Evolutionary conservation across 1,284 basidiomycete genomes (phyloP), one percentile per base, ranked within the genome.

Genomic region (Cutaneotrichosporon sp.): DNA sequence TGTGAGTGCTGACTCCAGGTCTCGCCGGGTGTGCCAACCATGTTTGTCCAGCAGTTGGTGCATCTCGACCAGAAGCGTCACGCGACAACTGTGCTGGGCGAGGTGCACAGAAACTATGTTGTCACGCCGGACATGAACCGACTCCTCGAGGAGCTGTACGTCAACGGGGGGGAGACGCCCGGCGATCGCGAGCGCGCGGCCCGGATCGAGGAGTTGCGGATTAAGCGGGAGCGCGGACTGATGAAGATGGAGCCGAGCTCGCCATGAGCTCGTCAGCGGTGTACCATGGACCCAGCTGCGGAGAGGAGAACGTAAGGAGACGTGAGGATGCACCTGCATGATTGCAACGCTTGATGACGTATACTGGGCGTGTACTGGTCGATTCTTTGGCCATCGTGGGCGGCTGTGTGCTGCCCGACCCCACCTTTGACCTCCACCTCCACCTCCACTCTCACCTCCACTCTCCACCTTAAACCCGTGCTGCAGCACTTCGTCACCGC

Each of bases 11-110:
- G 25, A 49, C 52, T 5, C 14, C 66, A 94, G 88, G 85, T 96
- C 22, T 83, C 81, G 5, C 83, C 87, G 11, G 89, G 87, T 16
- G 90, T 88, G 8, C 87, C 88, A 57, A 83, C 88, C 2, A 88
- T 88, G 0, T 97, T 96, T 73, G 79, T 94, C 9, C 90, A 96
- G 68, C 89, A 94, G 59, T 84, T 89, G 7, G 85, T 90, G 42
- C 80, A 85, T 60, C 67, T 94, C 41, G 86, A 96, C 70, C 75
- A 78, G 25, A 84, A 84, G 59, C 77, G 77, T 9, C 64, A 70
- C 49, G 47, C 62, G 8, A 76, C 92, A 12, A 80, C 80, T 33
- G 82, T 91, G 6, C 76, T 96, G 0, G 92, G 92, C 25, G 87
- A 92, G 67, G 81, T 96, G 45, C 85, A 87, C 76, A 85, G 87